Base-by-base conservation (phyloP, 106 monocot species). In the Alisma plantagoaquatica region DNA sequence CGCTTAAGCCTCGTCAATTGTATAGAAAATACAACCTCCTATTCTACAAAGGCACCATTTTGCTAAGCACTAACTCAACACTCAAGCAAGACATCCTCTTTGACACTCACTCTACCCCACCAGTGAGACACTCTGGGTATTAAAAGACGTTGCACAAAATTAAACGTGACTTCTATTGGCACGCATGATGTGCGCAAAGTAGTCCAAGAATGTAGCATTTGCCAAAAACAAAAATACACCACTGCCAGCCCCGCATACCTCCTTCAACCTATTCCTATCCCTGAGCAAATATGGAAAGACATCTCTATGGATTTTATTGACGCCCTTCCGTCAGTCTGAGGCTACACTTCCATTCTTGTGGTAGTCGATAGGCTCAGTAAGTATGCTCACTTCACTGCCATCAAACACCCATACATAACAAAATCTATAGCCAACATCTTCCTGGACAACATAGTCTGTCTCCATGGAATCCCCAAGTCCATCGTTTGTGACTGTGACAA, bases 271-370 rank as follows among this genome's bases (percentile, higher is more conserved):
- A 23, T 66, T 4, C 54, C 66, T 2, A 46, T 56, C 29, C 66
- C 56, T n/a, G 43, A 16, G 1, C 16, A 25, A 0, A 24, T 62
- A 5, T 62, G 54, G 33, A 31, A 1, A 41, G 51, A 69, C 42
- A 54, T 69, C 1, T 16, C 48, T 5, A 69, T 69, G 59, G 59
- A 69, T 27, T 67, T 67, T 18, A 58, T 67, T 16, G 67, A 57
- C 2, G 47, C 33, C 20, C 41, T 67, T 7, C 57, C 67, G 11
- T 15, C n/a, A 9, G 31, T 47, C 4, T 6, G 41, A 3, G 31
- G 48, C 0, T 23, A 26, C 0, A 24, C 45, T 10, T 16, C 7
- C 6, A 66, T 67, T 15, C 11, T 49, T 23, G 57, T 67, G 1
- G 60, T 69, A 11, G 27, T 69, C 11, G 68, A 69, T 33, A 38